Conservation (phyloP, 345 rosid genomes). For the Eucalyptus shirleyi region DNA sequence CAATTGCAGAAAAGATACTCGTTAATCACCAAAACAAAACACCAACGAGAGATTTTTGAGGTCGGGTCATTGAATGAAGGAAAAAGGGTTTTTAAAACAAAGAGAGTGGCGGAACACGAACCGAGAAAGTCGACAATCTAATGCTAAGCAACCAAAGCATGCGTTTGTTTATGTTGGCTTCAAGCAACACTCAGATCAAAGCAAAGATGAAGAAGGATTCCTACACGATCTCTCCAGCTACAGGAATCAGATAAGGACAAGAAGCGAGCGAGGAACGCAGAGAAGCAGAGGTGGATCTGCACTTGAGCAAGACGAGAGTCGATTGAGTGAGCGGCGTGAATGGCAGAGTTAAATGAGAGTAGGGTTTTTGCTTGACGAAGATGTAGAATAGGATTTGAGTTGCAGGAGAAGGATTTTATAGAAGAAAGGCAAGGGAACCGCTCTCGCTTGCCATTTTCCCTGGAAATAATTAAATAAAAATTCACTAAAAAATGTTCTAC, state of each 20-base stretch:
- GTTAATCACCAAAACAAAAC: neutral
- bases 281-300: neutral
- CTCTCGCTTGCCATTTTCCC: neutral
- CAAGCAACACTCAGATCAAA: neutral
- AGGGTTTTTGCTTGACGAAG: neutral
- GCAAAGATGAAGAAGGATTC: neutral
- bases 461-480: neutral
- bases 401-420: neutral
- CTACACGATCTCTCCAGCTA: neutral
- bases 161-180: conserved; percentile 17
- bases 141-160: neutral
- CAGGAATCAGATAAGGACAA: neutral
- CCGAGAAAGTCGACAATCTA: neutral
- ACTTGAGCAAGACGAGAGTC: neutral
- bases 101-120: neutral
- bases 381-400: neutral
- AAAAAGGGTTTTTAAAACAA: neutral
- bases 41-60: neutral
- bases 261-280: neutral
- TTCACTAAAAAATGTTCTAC: neutral
- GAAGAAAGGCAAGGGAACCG: neutral
- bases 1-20: neutral
- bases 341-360: neutral
- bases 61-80: neutral
- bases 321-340: neutral